Percentiles rank a stretch among this genome's conserved stretches.
Conservation (phyloP, 202 grass and related monocot genomes). For the Musa balbisiana region DNA sequence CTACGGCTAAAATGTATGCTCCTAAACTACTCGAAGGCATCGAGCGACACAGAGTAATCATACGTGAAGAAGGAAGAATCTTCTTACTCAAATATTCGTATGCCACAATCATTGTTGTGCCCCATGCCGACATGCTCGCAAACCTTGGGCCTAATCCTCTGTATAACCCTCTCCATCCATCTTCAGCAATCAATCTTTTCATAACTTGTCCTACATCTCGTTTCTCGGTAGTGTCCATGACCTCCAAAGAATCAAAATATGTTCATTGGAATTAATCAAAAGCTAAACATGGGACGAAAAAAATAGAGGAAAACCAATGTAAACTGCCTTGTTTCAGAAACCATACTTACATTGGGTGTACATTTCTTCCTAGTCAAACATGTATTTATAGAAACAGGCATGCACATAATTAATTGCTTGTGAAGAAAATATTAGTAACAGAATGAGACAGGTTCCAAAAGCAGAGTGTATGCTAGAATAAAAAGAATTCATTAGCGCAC, state of each 20-base stretch:
- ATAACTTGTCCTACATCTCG: constrained; percentile 64
- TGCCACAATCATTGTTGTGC: constrained; percentile 91
- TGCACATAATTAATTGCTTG: no score
- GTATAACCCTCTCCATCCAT: constrained; percentile 95
- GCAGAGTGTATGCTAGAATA: no score
- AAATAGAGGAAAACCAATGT: no score
- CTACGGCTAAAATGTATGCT: not conserved
- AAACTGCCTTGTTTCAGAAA: no score
- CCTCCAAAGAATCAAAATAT: constrained; percentile 29
- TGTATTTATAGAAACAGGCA: no score
- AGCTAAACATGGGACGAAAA: no score
- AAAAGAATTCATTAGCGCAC: no score
- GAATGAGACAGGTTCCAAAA: no score
- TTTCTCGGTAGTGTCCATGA: constrained; percentile 52
- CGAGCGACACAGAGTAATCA: not conserved
- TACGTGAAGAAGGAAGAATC: constrained; percentile 12
- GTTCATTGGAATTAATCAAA: not conserved
- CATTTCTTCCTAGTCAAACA: no score
- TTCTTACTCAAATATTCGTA: constrained; percentile 86
- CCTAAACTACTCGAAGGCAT: not conserved
- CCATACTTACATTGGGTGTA: no score
- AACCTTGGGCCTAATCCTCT: constrained; percentile 92
- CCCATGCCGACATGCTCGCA: constrained; percentile 91
- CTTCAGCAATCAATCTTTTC: constrained; percentile 79
- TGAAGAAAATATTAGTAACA: no score